These are phyloP conservation scores for Anthracocystis setariae DNA, from an alignment of 1,284 basidiomycete genomes.

Conservation along the genomic window DNA sequence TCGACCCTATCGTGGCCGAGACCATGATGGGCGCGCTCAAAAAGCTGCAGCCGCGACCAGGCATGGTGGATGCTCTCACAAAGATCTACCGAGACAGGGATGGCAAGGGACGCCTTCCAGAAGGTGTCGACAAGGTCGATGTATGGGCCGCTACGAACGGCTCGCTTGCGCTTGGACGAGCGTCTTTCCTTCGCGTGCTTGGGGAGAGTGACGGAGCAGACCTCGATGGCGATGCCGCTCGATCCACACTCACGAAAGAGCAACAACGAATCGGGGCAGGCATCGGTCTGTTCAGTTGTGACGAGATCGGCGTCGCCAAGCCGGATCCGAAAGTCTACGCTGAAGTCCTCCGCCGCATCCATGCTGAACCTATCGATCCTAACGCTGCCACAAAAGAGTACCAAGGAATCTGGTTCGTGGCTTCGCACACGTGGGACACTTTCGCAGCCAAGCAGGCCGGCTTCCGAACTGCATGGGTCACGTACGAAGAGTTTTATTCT, in stretches of 20 bases:
- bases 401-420: slow-evolving; percentile 57
- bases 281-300: slow-evolving; percentile 56
- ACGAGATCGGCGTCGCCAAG: slow-evolving; percentile 58
- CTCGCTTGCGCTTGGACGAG: slow-evolving; percentile 38
- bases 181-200: slow-evolving; percentile 34
- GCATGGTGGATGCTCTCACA: slow-evolving; percentile 55
- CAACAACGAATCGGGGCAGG: slow-evolving; percentile 27
- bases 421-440: slow-evolving; percentile 56
- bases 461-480: slow-evolving; percentile 60
- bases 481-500: slow-evolving; percentile 56
- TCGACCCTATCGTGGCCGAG: slow-evolving; percentile 27
- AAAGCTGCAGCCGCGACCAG: slow-evolving; percentile 49
- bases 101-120: slow-evolving; percentile 32
- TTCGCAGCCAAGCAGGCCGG: slow-evolving; percentile 42
- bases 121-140: slow-evolving; percentile 31
- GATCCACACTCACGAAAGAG: slow-evolving; percentile 10
- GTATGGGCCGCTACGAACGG: slow-evolving; percentile 62
- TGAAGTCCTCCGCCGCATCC: slow-evolving; percentile 38
- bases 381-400: slow-evolving; percentile 33
- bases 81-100: slow-evolving; percentile 47
- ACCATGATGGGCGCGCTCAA: slow-evolving; percentile 55
- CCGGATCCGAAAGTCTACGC: slow-evolving; percentile 56
- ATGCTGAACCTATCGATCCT: slow-evolving; percentile 26
- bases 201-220: slow-evolving; percentile 39
- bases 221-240: slow-evolving; percentile 41